Base-by-base conservation (phyloP, 495 filamentous ascomycete species). In the Penicillium cosmopolitanum region DNA sequence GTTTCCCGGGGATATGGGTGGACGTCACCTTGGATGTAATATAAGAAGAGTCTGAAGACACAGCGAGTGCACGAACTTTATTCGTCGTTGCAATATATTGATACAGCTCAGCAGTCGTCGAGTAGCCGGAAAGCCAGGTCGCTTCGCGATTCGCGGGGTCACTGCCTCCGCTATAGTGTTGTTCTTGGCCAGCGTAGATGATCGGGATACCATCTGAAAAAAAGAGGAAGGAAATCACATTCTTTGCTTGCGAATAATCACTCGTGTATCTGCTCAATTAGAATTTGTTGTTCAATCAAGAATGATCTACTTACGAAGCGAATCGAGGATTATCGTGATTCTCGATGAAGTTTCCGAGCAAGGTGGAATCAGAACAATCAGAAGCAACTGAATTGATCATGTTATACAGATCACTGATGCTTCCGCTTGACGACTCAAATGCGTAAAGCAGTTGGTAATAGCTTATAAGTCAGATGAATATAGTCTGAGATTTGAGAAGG, bases 271-370 rank as follows among this genome's bases (percentile, higher is more conserved):
- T 38, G 12, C 6, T 9, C 1, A 38, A 4, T 38, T 15, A 38
- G 15, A n/a, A 7, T 38, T 38, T 13, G 36, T 2, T 10, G 1
- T 38, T 38, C 10, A 13, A 38, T 13, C 1, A 4, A 38, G 1
- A 12, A 38, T 4, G 2, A 13, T 48, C 8, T 9, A 51, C 66
- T 55, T 64, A 78, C 73, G 77, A 85, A 9, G 88, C 71, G 66
- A 90, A 91, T 3, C 90, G 83, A 5, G 83, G 76, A 18, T 85
- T 81, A 69, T 96, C 91, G 65, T 96, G 91, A 66, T 96, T 96
- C 63, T 94, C 91, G 16, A 87, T 67, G 70, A 96, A 96, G 13
- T 82, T 87, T 36, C 90, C 89, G 4, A 91, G 79, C 3, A 91
- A 71, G 5, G 82, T 87, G 2, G 82, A 77, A 63, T 92, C 89